Evolutionary conservation across 75 land plant genomes (phyloP), one percentile per base, ranked within the genome.

Genomic region (Pinus albicaulis): DNA sequence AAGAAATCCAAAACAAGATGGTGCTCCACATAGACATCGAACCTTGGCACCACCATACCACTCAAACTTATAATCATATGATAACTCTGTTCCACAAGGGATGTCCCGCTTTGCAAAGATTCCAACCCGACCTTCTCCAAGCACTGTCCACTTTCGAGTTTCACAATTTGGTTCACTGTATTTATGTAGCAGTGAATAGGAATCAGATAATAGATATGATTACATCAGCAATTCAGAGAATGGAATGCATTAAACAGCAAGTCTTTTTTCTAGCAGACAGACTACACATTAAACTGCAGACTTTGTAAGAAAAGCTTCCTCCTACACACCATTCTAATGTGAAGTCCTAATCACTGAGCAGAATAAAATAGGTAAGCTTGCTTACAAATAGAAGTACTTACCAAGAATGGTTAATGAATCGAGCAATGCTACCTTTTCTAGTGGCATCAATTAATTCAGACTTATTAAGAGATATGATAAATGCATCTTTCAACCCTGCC

Each of bases 391-490:
- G 38, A 31, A 26, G 36, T 34, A 77, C 82, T 86, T 72, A 94
- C 97, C 97, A 94, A 59, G 97, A 94, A 74, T 94, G 97, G 76
- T 94, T 94, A 66, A 94, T 94, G 76, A 92, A 94, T 41, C 97
- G 89, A n/a, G 88, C 97, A 78, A 88, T 80, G 80, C 92, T 94
- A 65, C 97, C 94, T 78, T 91, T 92, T 58, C 76, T 79, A 17
- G 97, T 91, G 58, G 97, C 97, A 85, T 94, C 97, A 80, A 94
- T 86, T 26, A 84, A 86, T 76, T 92, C 94, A 78, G 73, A 56
- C 17, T 83, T 90, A 88, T 86, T 81, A 7, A 94, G 84, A 78
- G 83, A 80, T 72, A 94, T 94, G 36, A 94, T 94, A 78, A 79
- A 94, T 52, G 90, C 90, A 88, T 92, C 92, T 63, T 80, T 88